phyloP scores from a whole-genome alignment of 2,329 filamentous ascomycete genomes.

The Zymoseptoria brevis region DNA sequence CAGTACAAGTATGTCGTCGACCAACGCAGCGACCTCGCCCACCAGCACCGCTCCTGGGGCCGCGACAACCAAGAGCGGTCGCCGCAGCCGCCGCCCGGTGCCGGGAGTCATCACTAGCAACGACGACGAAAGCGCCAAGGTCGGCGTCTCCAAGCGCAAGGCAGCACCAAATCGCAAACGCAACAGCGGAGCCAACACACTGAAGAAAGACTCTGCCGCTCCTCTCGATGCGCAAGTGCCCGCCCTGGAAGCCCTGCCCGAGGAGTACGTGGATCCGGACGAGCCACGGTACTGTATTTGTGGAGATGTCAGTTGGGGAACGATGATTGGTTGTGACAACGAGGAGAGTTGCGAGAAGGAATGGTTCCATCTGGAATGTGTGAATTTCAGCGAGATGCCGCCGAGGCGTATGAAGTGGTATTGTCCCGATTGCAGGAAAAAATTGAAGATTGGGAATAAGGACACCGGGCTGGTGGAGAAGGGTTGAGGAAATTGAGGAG shows the following conservation, averaged over 20 bases:
- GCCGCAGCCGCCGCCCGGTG: slow-evolving; percentile 61
- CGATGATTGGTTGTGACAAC: slow-evolving; percentile 79
- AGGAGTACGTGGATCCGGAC: slow-evolving; percentile 57
- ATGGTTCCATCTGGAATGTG: slow-evolving; percentile 79
- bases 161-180: slow-evolving; percentile 60
- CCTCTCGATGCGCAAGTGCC: slow-evolving; percentile 8
- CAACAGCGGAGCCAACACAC: slow-evolving; percentile 3
- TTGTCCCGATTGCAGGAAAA: slow-evolving; percentile 64
- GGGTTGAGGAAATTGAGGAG: not conserved
- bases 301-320: slow-evolving; percentile 70
- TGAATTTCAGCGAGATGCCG: slow-evolving; percentile 60
- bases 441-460: slow-evolving; percentile 29
- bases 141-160: slow-evolving; percentile 65
- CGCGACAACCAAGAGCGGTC: slow-evolving; percentile 19
- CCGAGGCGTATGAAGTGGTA: slow-evolving; percentile 74
- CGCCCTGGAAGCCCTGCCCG: slow-evolving; percentile 9
- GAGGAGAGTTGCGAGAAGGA: slow-evolving; percentile 69
- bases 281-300: slow-evolving; percentile 73
- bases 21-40: slow-evolving; percentile 12
- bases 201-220: slow-evolving; percentile 12
- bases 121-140: slow-evolving; percentile 51
- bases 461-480: slow-evolving; percentile 27
- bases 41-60: slow-evolving; percentile 8
- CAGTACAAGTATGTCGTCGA: slow-evolving; percentile 16
- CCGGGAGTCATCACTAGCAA: slow-evolving; percentile 57